phyloP scores from a whole-genome alignment of 2,329 filamentous ascomycete genomes.

The Rhytidhysteron rufulum region DNA sequence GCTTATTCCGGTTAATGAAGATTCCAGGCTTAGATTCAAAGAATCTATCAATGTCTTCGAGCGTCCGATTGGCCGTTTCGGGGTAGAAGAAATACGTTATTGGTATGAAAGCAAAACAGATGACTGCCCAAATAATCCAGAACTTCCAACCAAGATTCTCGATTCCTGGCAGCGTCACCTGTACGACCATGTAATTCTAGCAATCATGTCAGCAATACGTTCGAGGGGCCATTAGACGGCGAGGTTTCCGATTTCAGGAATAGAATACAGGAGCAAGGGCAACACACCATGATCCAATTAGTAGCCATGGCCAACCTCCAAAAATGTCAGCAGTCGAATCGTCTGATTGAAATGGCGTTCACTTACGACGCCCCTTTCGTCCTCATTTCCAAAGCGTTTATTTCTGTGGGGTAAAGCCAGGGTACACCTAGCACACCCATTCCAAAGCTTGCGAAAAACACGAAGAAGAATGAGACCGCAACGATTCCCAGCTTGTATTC shows the following conservation, averaged over 20 bases:
- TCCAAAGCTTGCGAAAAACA: constrained; percentile 38
- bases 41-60: constrained; percentile 46
- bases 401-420: constrained; percentile 35
- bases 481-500: constrained; percentile 45
- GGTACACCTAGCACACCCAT: constrained; percentile 35
- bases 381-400: constrained; percentile 33
- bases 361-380: constrained; percentile 29
- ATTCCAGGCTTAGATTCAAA: constrained; percentile 6
- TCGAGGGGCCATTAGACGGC: too few relatives aligned
- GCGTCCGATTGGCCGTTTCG: constrained; percentile 46
- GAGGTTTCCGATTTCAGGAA: too few relatives aligned
- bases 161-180: constrained; percentile 24
- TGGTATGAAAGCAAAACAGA: constrained; percentile 52
- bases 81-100: constrained; percentile 52
- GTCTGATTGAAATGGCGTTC: constrained; percentile 40
- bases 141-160: constrained; percentile 50
- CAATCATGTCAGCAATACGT: neutral
- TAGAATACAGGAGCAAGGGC: too few relatives aligned
- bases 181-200: constrained; percentile 22
- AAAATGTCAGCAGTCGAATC: constrained; percentile 12
- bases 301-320: too few relatives aligned
- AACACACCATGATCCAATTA: constrained; percentile 14
- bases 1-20: constrained; percentile 14
- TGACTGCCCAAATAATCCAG: constrained; percentile 54
- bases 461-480: constrained; percentile 44